These are phyloP conservation scores for Tetracladium setigerum DNA, from an alignment of 495 filamentous ascomycete genomes.

Conservation along the genomic window DNA sequence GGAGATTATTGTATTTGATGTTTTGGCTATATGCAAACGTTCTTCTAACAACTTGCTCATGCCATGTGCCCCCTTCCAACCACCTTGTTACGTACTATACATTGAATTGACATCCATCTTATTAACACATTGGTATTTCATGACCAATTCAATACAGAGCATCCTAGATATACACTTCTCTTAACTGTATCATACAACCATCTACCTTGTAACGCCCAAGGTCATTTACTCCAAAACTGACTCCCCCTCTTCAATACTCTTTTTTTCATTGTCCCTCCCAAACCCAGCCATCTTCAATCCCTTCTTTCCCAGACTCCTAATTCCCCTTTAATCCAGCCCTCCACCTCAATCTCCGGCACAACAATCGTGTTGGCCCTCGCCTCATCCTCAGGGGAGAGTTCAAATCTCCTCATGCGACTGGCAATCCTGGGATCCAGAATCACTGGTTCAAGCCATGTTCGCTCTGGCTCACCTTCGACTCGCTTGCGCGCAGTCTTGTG, in stretches of 20 bases:
- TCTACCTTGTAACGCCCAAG: too few relatives aligned
- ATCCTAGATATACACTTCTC: too few relatives aligned
- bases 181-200: too few relatives aligned
- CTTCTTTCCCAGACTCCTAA: conserved; percentile 14
- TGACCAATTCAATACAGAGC: too few relatives aligned
- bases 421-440: conserved; percentile 73
- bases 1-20: too few relatives aligned
- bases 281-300: conserved; percentile 6
- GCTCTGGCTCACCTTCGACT: conserved; percentile 43
- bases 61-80: too few relatives aligned
- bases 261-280: conserved; percentile 9
- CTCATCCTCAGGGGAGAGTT: conserved; percentile 58
- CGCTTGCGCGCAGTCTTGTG: conserved; percentile 69
- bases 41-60: too few relatives aligned
- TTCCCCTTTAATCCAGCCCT: conserved; percentile 51
- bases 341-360: conserved; percentile 57
- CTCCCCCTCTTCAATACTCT: conserved; percentile 7
- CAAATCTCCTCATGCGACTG: conserved; percentile 73
- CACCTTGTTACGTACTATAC: too few relatives aligned
- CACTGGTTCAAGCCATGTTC: conserved; percentile 70
- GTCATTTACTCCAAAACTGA: conserved; percentile 6
- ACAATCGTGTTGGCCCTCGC: conserved; percentile 53
- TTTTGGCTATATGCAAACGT: too few relatives aligned
- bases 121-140: too few relatives aligned
- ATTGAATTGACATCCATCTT: too few relatives aligned